phyloP scores from a whole-genome alignment of 495 filamentous ascomycete species.

The Penicillium cataractarum region DNA sequence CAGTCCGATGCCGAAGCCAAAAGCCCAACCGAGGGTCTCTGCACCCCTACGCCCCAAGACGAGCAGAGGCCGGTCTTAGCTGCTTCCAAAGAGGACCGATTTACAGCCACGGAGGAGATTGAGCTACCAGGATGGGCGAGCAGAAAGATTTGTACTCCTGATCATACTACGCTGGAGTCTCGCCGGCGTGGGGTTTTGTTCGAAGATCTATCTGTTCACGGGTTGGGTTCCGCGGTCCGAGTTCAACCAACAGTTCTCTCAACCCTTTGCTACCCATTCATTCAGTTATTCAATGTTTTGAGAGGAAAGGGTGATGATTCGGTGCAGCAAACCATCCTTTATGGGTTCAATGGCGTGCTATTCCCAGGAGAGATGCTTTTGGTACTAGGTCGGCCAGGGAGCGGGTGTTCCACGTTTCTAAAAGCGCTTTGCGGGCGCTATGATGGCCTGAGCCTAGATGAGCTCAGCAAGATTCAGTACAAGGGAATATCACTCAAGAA shows the following conservation, averaged over 20 bases:
- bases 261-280: not conserved
- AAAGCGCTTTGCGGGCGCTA: not conserved
- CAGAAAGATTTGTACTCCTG: not conserved
- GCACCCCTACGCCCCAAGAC: not conserved
- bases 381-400: not conserved
- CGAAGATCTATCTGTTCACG: not conserved
- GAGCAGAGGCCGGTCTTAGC: not conserved
- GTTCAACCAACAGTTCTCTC: not conserved
- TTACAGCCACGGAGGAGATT: not conserved
- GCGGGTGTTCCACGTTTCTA: not conserved
- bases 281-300: not conserved
- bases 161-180: not conserved
- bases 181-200: not conserved
- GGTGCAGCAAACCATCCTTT: not conserved
- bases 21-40: not conserved
- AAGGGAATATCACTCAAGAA: not conserved
- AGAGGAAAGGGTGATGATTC: not conserved
- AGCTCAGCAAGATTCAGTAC: not conserved
- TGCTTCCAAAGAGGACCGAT: not conserved
- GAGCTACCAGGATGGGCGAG: not conserved
- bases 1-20: not conserved
- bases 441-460: not conserved
- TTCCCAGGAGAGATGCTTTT: not conserved
- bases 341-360: not conserved
- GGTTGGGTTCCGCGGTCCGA: not conserved